These are phyloP conservation scores for Saturnispora mendoncae DNA, from an alignment of 805 yeast genomes.

Conservation along the genomic window DNA sequence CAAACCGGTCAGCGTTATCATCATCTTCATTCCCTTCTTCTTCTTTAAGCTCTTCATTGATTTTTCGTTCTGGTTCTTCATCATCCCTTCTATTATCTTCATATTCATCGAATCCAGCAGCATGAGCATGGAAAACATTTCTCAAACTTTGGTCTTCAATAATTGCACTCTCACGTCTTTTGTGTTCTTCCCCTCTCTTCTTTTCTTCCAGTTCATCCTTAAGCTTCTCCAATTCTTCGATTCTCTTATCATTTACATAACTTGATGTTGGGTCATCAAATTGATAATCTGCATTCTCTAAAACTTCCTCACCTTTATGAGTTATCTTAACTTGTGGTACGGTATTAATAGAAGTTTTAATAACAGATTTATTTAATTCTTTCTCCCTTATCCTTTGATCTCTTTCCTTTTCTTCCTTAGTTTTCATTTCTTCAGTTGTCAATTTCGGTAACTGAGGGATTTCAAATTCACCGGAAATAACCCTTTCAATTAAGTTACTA, in stretches of 20 bases:
- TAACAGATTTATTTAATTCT: slow-evolving; percentile 57
- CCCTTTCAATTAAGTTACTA: slow-evolving; percentile 49
- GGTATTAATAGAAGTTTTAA: slow-evolving; percentile 35
- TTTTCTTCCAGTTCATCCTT: slow-evolving; percentile 11
- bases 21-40: slow-evolving; percentile 8
- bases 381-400: slow-evolving; percentile 67
- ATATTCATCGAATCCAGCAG: slow-evolving; percentile 5
- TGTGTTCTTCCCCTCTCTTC: slow-evolving; percentile 12
- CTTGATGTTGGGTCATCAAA: slow-evolving; percentile 16
- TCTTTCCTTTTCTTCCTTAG: slow-evolving; percentile 61
- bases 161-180: slow-evolving; percentile 8
- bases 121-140: slow-evolving; percentile 7
- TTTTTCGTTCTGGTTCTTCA: slow-evolving; percentile 4
- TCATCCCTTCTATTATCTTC: slow-evolving; percentile 10
- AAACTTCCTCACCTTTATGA: slow-evolving; percentile 81
- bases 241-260: slow-evolving; percentile 16
- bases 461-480: slow-evolving; percentile 45
- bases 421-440: slow-evolving; percentile 62
- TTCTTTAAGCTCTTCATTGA: background rate
- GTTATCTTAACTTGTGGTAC: slow-evolving; percentile 63
- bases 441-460: slow-evolving; percentile 53
- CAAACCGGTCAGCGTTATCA: slow-evolving; percentile 10
- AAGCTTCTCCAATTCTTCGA: slow-evolving; percentile 22
- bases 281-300: slow-evolving; percentile 42
- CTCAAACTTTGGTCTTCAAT: slow-evolving; percentile 1